phyloP scores from a whole-genome alignment of 768 basidiomycete genomes.

The Amanita molliuscula region DNA sequence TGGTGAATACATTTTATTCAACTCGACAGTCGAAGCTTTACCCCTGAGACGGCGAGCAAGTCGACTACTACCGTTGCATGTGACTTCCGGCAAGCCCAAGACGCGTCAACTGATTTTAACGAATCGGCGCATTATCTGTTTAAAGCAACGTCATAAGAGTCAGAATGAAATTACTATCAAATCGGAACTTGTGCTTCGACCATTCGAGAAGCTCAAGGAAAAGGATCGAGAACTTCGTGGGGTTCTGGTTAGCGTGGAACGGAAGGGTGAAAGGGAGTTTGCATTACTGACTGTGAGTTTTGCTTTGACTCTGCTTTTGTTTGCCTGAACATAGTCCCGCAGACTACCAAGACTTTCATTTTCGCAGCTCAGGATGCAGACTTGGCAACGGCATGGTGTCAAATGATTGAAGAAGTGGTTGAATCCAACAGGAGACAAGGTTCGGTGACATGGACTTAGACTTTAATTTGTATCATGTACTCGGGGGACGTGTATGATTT shows the following conservation, averaged over 20 bases:
- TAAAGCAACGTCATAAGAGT: conserved; percentile 35
- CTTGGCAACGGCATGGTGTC: conserved; percentile 25
- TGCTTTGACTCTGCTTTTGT: background rate
- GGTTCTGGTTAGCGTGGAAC: conserved; percentile 35
- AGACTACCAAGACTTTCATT: conserved; percentile 38
- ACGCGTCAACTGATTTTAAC: conserved; percentile 48
- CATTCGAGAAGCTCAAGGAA: conserved; percentile 22
- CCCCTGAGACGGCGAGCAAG: conserved; percentile 48
- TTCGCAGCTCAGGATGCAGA: conserved; percentile 29
- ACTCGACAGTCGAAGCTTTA: conserved; percentile 43
- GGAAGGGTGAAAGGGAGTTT: conserved; percentile 49
- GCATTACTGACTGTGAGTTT: conserved; percentile 46
- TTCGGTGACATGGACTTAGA: conserved; percentile 14
- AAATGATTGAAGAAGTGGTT: conserved; percentile 26
- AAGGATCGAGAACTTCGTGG: conserved; percentile 37
- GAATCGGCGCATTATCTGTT: conserved; percentile 41
- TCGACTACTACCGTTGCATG: conserved; percentile 38
- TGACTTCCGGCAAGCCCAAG: conserved; percentile 38
- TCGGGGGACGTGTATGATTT: background rate
- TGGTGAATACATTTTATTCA: conserved; percentile 39
- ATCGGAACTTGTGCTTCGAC: conserved; percentile 36
- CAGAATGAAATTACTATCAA: conserved; percentile 31
- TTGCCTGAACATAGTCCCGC: conserved; percentile 1
- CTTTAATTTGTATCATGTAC: background rate
- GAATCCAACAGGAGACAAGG: conserved; percentile 10